Percentiles rank a stretch among this genome's conserved stretches.
Evolutionary conservation across 768 basidiomycete species (phyloP).

Genomic region (Naganishia friedmannii): DNA sequence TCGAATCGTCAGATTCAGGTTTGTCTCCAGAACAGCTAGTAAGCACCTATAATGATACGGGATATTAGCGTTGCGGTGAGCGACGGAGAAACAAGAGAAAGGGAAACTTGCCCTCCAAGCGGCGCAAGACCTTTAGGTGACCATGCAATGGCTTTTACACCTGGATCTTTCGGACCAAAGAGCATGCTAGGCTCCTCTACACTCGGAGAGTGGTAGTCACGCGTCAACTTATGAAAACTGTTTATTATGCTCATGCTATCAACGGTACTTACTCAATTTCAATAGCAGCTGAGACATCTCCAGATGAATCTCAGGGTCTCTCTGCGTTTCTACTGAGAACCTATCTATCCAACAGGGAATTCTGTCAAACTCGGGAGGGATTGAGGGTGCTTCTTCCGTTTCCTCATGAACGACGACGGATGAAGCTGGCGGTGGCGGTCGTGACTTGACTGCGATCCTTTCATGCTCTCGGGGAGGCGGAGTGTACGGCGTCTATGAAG

Average conservation of each 20-base stretch:
- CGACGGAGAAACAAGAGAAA: background rate
- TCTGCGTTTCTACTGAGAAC: conserved; percentile 6
- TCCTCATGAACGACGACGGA: conserved; percentile 15
- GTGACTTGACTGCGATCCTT: conserved; percentile 2
- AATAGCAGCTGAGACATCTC: conserved; percentile 6
- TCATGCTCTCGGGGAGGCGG: background rate
- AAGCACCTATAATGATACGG: background rate
- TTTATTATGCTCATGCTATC: background rate
- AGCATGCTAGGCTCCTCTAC: conserved; percentile 13
- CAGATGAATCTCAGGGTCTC: background rate
- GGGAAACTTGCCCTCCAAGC: conserved; percentile 8
- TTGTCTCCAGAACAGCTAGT: conserved; percentile 15
- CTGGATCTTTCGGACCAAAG: conserved; percentile 20
- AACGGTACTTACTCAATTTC: background rate
- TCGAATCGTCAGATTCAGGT: conserved; percentile 16
- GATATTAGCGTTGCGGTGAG: background rate
- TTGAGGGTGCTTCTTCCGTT: conserved; percentile 11
- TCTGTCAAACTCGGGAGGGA: conserved; percentile 19
- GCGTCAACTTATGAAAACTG: background rate
- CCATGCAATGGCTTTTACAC: conserved; percentile 19
- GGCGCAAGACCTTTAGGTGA: conserved; percentile 16
- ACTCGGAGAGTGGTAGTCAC: background rate
- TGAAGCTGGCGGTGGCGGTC: conserved; percentile 7
- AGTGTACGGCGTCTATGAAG: conserved; percentile 14
- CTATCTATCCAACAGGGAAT: conserved; percentile 14